Conservation (phyloP, 495 filamentous ascomycete genomes). For the Aspergillus hancockii region DNA sequence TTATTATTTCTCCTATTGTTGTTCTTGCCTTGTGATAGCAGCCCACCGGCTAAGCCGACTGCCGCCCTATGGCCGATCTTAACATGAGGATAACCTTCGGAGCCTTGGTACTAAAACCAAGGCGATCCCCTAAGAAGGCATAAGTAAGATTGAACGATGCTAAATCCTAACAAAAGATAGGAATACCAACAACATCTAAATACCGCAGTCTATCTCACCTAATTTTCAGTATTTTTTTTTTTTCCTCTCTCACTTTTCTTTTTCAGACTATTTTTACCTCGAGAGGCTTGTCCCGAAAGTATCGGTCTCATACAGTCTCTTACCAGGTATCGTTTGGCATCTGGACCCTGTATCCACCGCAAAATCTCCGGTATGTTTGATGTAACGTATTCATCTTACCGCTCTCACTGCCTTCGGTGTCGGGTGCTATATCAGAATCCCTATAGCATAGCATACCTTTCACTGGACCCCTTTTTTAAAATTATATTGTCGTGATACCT, state of each 20-base stretch:
- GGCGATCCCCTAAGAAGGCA: slow-evolving; percentile 13
- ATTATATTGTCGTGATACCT: slow-evolving; percentile 1
- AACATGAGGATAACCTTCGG: slow-evolving; percentile 9
- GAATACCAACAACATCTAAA: not conserved
- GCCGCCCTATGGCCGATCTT: slow-evolving; percentile 20
- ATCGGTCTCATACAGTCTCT: not conserved
- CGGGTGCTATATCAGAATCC: not conserved
- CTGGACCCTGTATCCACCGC: slow-evolving; percentile 3
- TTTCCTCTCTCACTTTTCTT: not conserved
- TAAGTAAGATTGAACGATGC: slow-evolving; percentile 7
- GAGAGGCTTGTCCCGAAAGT: not conserved
- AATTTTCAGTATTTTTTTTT: not conserved
- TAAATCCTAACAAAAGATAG: not conserved
- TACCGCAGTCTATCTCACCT: slow-evolving; percentile 1
- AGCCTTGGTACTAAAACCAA: slow-evolving; percentile 14
- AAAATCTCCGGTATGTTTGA: slow-evolving; percentile 19
- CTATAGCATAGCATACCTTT: not conserved
- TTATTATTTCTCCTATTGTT: not conserved
- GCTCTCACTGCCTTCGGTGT: not conserved
- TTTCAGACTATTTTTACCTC: not conserved
- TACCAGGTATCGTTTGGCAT: not conserved
- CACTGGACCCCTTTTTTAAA: not conserved
- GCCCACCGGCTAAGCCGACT: slow-evolving; percentile 15
- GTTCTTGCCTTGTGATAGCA: slow-evolving; percentile 14
- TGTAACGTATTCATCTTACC: slow-evolving; percentile 11